Evolutionary conservation across 352 stramenopile species (phyloP).

Genomic region (Globisporangium ultimum): DNA sequence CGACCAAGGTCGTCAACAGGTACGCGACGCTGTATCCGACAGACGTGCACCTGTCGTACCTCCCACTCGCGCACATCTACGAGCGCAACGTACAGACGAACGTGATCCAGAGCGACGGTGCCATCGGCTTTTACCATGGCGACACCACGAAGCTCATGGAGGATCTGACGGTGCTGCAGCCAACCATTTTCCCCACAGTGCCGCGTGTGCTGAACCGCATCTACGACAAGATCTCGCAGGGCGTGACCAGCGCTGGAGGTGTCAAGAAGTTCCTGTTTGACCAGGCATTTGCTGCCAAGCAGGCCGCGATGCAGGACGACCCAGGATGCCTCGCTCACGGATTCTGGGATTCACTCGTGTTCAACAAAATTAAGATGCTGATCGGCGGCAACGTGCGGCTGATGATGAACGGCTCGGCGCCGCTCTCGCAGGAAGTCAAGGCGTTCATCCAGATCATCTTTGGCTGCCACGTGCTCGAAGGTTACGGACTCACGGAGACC

Average conservation of each 20-base stretch:
- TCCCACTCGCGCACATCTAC: conserved; percentile 94
- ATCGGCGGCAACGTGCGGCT: conserved; percentile 88
- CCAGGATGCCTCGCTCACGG: conserved; percentile 30
- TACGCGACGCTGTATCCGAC: conserved; percentile 9
- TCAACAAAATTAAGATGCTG: conserved; percentile 91
- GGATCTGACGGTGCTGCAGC: conserved; percentile 87
- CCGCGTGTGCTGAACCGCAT: conserved; percentile 95
- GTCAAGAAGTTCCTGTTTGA: conserved; percentile 90
- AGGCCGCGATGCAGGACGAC: conserved; percentile 16
- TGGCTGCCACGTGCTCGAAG: conserved; percentile 89
- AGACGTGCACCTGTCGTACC: conserved; percentile 87
- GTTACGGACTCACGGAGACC: conserved; percentile 94
- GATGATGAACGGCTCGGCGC: conserved; percentile 93
- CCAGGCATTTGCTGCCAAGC: conserved; percentile 79
- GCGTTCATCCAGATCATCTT: conserved; percentile 94
- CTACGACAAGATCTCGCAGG: conserved; percentile 90
- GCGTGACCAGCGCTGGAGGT: conserved; percentile 61
- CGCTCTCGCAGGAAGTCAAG: conserved; percentile 90
- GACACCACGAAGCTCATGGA: conserved; percentile 89
- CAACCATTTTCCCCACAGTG: conserved; percentile 90
- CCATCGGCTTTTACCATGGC: conserved; percentile 92
- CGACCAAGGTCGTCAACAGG: conserved; percentile 13
- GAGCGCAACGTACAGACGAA: conserved; percentile 67
- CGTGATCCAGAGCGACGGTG: conserved; percentile 65
- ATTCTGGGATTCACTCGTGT: conserved; percentile 95